phyloP scores from a whole-genome alignment of 257 asterid genomes.

The Solanum piurae region DNA sequence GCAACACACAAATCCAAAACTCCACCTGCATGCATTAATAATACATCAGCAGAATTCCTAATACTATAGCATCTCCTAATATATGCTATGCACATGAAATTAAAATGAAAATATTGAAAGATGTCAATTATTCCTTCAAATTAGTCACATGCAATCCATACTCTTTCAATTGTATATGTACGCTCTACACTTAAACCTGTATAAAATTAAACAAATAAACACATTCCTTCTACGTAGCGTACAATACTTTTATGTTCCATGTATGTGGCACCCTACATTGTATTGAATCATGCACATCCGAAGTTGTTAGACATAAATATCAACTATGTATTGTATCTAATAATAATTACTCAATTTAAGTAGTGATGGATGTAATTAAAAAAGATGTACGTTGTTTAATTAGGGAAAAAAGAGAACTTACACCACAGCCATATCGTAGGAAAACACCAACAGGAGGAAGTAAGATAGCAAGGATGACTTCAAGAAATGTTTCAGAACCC shows the following conservation, averaged over 20 bases:
- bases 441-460: conserved; percentile 91
- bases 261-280: too few relatives aligned
- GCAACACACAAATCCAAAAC: conserved; percentile 78
- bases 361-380: background rate
- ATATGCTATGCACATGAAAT: background rate
- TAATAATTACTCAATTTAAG: background rate
- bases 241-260: too few relatives aligned
- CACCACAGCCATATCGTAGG: conserved; percentile 90
- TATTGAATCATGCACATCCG: too few relatives aligned
- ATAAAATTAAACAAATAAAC: too few relatives aligned
- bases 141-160: background rate
- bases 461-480: conserved; percentile 70
- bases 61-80: background rate
- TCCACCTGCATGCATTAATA: conserved; percentile 42
- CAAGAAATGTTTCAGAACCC: conserved; percentile 84
- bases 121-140: too few relatives aligned
- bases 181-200: too few relatives aligned
- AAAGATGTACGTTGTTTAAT: background rate
- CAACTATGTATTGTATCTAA: background rate
- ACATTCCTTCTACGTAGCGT: background rate
- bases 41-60: background rate
- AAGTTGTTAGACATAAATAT: background rate
- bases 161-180: background rate
- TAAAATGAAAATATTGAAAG: background rate
- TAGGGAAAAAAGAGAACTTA: conserved; percentile 7